Percentiles rank a stretch among this genome's conserved stretches.
Conservation (phyloP, 495 filamentous ascomycete genomes). For the Penicillium parvum region DNA sequence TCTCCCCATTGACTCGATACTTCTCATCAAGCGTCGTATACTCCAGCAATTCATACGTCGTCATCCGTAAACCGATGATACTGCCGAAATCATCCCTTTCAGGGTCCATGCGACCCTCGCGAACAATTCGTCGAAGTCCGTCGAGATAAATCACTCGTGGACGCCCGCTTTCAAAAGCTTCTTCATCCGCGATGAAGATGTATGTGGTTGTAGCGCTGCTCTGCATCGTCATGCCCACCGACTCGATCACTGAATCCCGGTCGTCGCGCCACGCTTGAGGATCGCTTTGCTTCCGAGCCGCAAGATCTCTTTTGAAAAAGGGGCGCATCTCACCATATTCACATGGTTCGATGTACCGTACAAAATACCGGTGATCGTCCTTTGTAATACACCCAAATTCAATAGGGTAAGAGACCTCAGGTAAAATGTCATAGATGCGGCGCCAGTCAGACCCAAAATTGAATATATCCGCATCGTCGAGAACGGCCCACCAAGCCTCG, state of each 20-base stretch:
- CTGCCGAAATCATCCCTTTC: conserved; percentile 1
- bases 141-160: conserved; percentile 7
- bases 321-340: not conserved
- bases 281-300: not conserved
- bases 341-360: not conserved
- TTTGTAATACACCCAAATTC: not conserved
- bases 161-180: conserved; percentile 4
- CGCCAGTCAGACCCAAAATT: conserved; percentile 6
- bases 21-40: conserved; percentile 3
- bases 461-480: conserved; percentile 4
- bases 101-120: conserved; percentile 4
- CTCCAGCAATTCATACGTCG: not conserved
- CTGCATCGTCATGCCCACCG: not conserved
- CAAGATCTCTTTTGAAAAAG: conserved; percentile 1
- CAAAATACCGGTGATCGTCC: not conserved
- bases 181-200: conserved; percentile 6
- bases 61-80: conserved; percentile 4
- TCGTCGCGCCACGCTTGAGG: not conserved
- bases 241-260: not conserved
- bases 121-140: conserved; percentile 4
- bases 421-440: conserved; percentile 5
- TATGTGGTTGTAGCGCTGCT: conserved; percentile 1
- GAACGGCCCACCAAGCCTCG: conserved; percentile 5
- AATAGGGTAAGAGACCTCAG: not conserved
- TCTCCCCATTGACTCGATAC: conserved; percentile 6